A percentile compares a stretch with the other conserved stretches of the same genome.
phyloP scores from a whole-genome alignment of 2,329 filamentous ascomycete species.

The Alternaria gaisen region DNA sequence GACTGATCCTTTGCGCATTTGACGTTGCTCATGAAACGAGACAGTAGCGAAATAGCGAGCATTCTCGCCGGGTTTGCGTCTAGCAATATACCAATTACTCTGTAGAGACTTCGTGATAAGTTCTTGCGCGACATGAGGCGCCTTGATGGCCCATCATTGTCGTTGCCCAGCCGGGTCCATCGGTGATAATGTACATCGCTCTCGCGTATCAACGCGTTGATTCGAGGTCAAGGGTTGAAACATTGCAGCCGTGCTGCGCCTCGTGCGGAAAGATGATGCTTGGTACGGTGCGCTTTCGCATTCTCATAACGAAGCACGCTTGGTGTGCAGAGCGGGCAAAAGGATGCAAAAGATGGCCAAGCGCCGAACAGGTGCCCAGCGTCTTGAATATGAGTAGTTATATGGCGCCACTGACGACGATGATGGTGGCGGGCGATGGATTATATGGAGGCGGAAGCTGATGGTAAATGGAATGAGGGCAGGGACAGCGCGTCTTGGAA shows the following conservation, averaged over 20 bases:
- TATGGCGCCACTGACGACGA: neutral
- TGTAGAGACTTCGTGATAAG: neutral
- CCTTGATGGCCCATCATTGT: neutral
- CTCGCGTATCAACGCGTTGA: neutral
- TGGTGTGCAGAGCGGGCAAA: slow-evolving; percentile 12
- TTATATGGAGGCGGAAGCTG: neutral
- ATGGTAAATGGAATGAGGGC: neutral
- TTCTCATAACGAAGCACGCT: neutral
- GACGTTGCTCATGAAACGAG: neutral
- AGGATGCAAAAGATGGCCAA: slow-evolving; percentile 9
- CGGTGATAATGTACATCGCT: neutral
- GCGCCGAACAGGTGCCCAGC: neutral
- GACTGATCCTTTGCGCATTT: neutral
- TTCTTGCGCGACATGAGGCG: neutral
- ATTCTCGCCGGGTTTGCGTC: neutral
- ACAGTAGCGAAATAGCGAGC: neutral
- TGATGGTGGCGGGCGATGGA: neutral
- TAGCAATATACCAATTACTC: neutral
- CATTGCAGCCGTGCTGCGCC: slow-evolving; percentile 2
- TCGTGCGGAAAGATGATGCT: slow-evolving; percentile 1
- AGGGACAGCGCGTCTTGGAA: neutral
- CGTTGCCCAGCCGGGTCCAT: slow-evolving; percentile 11
- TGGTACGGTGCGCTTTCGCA: slow-evolving; percentile 5
- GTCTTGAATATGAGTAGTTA: neutral
- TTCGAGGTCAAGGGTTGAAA: neutral